These are phyloP conservation scores for Hymenochaete sp. DNA, from an alignment of 1,284 basidiomycete species.

Conservation along the genomic window DNA sequence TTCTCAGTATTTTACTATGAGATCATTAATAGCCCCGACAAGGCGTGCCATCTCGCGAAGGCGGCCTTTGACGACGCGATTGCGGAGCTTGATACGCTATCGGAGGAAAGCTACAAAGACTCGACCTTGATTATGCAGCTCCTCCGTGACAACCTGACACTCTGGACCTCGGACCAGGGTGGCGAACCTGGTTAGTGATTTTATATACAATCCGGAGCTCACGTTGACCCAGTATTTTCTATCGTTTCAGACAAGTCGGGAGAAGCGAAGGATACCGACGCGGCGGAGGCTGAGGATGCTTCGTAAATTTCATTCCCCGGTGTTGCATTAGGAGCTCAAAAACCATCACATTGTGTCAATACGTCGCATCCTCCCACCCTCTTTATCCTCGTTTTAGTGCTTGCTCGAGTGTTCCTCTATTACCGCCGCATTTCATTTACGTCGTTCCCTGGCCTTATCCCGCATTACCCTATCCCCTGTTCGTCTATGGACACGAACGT, in stretches of 20 bases:
- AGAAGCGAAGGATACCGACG: constrained; percentile 62
- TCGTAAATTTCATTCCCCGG: constrained; percentile 28
- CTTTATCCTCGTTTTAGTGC: too few relatives aligned
- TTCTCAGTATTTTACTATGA: constrained; percentile 99
- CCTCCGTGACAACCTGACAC: constrained; percentile 95
- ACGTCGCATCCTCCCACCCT: too few relatives aligned
- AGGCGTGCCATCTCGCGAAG: constrained; percentile 99
- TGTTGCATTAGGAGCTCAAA: too few relatives aligned
- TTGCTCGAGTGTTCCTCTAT: too few relatives aligned
- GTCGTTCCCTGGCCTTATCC: constrained; percentile 12
- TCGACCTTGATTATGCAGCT: constrained; percentile 99
- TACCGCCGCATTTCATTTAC: too few relatives aligned
- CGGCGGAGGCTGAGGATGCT: constrained; percentile 46
- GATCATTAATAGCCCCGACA: constrained; percentile 98
- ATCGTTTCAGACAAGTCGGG: constrained; percentile 50
- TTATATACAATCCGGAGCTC: not conserved
- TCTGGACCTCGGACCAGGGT: constrained; percentile 99
- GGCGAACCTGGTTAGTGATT: constrained; percentile 60
- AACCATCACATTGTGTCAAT: too few relatives aligned
- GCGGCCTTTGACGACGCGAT: constrained; percentile 99
- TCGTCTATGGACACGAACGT: constrained; percentile 11
- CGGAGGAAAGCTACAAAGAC: constrained; percentile 99
- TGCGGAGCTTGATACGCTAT: constrained; percentile 98
- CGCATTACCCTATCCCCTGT: constrained; percentile 13
- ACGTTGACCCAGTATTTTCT: constrained; percentile 9